These are phyloP conservation scores for Achlya hypogyna DNA, from an alignment of 352 stramenopile genomes.

Conservation along the genomic window DNA sequence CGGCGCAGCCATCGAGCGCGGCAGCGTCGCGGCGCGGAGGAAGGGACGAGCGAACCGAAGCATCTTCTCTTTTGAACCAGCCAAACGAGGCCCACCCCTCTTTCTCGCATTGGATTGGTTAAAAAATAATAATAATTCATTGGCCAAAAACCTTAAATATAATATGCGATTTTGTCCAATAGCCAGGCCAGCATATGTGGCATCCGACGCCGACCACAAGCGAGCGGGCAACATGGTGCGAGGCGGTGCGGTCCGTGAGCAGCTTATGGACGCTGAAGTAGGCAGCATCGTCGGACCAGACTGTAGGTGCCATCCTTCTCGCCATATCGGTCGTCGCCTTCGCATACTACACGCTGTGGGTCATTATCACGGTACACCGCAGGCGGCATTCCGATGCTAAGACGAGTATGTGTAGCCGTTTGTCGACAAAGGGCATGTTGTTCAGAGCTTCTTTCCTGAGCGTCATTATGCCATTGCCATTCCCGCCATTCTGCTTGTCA, in stretches of 20 bases:
- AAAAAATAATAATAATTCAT: background rate
- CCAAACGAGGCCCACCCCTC: constrained; percentile 8
- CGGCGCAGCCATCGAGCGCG: background rate
- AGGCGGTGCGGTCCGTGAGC: background rate
- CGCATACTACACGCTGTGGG: constrained; percentile 88
- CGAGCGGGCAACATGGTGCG: background rate
- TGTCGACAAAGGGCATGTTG: constrained; percentile 62
- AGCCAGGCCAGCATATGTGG: no score
- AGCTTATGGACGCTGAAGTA: background rate
- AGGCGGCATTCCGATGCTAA: background rate
- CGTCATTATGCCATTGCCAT: constrained; percentile 87
- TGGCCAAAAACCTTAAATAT: constrained; percentile 12
- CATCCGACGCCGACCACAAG: background rate
- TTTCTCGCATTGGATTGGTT: background rate
- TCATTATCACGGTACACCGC: constrained; percentile 70
- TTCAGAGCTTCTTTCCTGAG: constrained; percentile 79
- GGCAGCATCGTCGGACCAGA: constrained; percentile 66
- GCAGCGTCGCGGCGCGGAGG: background rate
- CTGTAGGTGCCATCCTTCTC: constrained; percentile 65
- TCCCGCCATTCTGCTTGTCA: constrained; percentile 69
- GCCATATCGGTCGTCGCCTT: constrained; percentile 74
- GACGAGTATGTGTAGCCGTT: constrained; percentile 53
- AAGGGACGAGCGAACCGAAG: constrained; percentile 13
- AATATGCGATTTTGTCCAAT: constrained; percentile 1
- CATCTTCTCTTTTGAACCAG: constrained; percentile 16